Evolutionary conservation across 805 yeast genomes (phyloP), one percentile per base, ranked within the genome.

Genomic region (Saccharomyces kudriavzevii): DNA sequence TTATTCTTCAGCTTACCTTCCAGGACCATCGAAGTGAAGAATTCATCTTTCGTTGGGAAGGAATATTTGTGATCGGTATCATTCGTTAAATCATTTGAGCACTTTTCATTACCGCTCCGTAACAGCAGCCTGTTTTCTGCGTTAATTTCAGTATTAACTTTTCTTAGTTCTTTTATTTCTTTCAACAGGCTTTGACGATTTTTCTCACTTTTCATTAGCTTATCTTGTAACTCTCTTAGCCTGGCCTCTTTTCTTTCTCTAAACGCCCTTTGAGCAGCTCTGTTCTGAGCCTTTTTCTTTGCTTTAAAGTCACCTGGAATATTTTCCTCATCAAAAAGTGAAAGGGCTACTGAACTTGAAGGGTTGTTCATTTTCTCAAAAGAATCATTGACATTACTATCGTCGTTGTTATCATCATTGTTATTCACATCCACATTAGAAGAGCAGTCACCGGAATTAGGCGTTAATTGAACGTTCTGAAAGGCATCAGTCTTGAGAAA

Each of bases 231-330:
- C 60, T 85, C 90, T 64, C 83, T 84, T 56, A 86, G 69, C 60
- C 79, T 82, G 50, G 81, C 80, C 66, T 87, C 94, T 67, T 85
- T 87, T 49, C 95, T 80, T 68, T 87, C 91, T 56, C 96, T 74
- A 69, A 87, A 89, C 2, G 96, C 96, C 59, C 90, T 75, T 70
- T 89, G 96, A 1, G 96, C 96, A 10, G 91, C 91, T 62, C 96
- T 74, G 65, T 88, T 87, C 66, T 85, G 94, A 2, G 89, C 89
- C 64, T 83, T 86, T 51, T 87, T 77, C 66, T 81, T 82, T 57
- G 77, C 72, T 20, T 76, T 76, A 5, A 80, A 60, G 55, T 82
- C 79, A 45, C 71, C 70, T 50, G 43, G 10, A 5, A 17, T 6
- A 35, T 35, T 74, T 62, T 35, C 43, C 5, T 10, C 17, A 17